Evolutionary conservation across 768 basidiomycete genomes (phyloP).

Genomic region (Epithele typhae): DNA sequence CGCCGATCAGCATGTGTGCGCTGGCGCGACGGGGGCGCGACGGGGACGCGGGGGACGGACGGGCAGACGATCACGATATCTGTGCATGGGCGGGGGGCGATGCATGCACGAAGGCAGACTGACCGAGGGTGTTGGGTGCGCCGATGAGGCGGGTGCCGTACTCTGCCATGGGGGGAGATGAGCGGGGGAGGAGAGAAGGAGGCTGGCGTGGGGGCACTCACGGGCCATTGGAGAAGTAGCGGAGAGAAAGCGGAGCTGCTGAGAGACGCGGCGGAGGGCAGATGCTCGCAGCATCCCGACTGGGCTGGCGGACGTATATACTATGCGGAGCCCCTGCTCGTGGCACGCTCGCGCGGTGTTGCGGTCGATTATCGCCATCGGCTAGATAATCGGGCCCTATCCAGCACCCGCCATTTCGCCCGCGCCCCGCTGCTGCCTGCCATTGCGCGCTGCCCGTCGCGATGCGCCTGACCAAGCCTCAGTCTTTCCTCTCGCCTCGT

Average conservation of each 20-base stretch:
- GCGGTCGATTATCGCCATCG: constrained; percentile 6
- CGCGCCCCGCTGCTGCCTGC: background rate
- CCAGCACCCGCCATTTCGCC: constrained; percentile 1
- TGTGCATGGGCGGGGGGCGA: too few relatives aligned
- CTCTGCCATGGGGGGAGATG: constrained; percentile 35
- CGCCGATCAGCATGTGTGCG: too few relatives aligned
- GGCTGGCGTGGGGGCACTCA: constrained; percentile 29
- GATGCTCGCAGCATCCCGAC: constrained; percentile 16
- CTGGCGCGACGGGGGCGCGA: too few relatives aligned
- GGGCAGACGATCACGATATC: constrained; percentile 12
- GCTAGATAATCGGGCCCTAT: constrained; percentile 19
- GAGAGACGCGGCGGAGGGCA: constrained; percentile 49
- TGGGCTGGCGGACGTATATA: constrained; percentile 14
- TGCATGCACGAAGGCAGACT: constrained; percentile 18
- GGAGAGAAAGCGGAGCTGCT: constrained; percentile 58
- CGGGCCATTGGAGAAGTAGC: constrained; percentile 46
- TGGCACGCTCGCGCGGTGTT: too few relatives aligned
- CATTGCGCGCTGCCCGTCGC: background rate
- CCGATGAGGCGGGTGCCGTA: constrained; percentile 77
- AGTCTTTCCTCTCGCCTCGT: too few relatives aligned
- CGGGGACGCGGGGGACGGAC: background rate
- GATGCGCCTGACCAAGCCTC: too few relatives aligned
- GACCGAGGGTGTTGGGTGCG: constrained; percentile 92
- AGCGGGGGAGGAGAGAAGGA: constrained; percentile 14
- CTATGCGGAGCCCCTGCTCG: background rate